Evolutionary conservation across 2,329 filamentous ascomycete species (phyloP), one percentile per base, ranked within the genome.

Genomic region (Ophiostoma australiae): DNA sequence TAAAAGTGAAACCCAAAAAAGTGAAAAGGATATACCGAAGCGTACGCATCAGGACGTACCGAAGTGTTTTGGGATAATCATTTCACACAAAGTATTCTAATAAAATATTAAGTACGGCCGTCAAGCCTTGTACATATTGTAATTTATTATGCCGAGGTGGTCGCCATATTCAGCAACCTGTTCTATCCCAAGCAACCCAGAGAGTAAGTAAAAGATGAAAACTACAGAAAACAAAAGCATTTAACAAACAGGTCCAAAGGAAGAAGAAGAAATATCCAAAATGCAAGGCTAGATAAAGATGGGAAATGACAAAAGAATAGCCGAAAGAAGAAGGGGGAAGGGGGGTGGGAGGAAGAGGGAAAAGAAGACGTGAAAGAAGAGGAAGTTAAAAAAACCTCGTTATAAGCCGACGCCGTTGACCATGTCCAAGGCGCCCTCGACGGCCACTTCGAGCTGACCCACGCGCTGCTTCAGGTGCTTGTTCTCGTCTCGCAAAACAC

Each of bases 401-500:
- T 77, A 81, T 65, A 85, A 74, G n/a, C 81, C 82, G 71, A 88
- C 78, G 7, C 86, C 85, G 67, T 86, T 86, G n/a, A 87, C 85
- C 67, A 81, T 80, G 75, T 89, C 87, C 70, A 90, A 77, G 1
- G 87, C 88, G 7, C 84, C 84, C 48, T 90, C 88, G 5, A 90
- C 84, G 4, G 83, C 87, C 2, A 80, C 81, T 78, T 90, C 88
- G 3, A 90, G 78, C 74, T 86, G 81, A 23, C 83, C 82, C 3
- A 90, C 86, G 27, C 87, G 80, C 55, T 83, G 81, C 80, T 90
- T 90, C 68, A 90, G 77, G 10, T 83, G 83, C 75, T 81, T 84
- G 74, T 90, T 90, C 80, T 90, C 89, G 67, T 87, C 85, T 55
- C 86, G 81, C 72, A 90, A 78, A 67, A 89, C 73, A 69, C 84